Base-by-base conservation (phyloP, 2,329 filamentous ascomycete genomes). In the Alternaria sp. region DNA sequence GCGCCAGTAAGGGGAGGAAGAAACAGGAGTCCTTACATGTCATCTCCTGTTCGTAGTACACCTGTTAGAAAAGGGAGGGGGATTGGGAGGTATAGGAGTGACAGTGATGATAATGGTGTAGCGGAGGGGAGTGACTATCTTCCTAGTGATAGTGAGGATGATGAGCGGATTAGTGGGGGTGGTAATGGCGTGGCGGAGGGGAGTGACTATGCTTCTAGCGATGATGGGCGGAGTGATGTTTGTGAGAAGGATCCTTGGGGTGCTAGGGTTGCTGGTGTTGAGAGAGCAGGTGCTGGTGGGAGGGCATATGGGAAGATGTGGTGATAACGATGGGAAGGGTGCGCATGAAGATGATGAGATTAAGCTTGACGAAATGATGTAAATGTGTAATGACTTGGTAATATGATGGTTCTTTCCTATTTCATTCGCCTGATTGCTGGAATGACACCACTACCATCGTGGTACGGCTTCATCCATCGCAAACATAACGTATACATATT, bases 41-140 rank as follows among this genome's bases (percentile, higher is more conserved):
- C 55, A 13, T 36, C 36, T 6, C 2, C 36, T 56, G 26, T 17
- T 30, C 17, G 49, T 9, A 45, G 23, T 1, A 56, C 17, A 21
- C 36, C 25, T 8, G 11, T 26, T n/a, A 32, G 36, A 26, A 19
- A 17, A 5, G 21, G 54, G 23, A 36, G 49, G 21, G 36, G 28
- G 9, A 25, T 23, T 17, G 49, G 28, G 28, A 25, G 19, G 19
- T 52, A 40, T 36, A 52, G 21, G 13, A 40, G 30, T 36, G 40
- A 45, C 5, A 50, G 44, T 54, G 51, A 56, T 54, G 61, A 56
- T 25, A 52, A 63, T 11, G 61, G 57, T 10, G 25, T 59, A 55
- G 49, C 49, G 11, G 49, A 59, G 25, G 57, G 57, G 23, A 45
- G 40, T 10, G 57, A 59, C 13, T 59, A 59, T 17, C 49, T 54